These are phyloP conservation scores for Trichoderma parareesei DNA, from an alignment of 495 filamentous ascomycete genomes.

Conservation along the genomic window DNA sequence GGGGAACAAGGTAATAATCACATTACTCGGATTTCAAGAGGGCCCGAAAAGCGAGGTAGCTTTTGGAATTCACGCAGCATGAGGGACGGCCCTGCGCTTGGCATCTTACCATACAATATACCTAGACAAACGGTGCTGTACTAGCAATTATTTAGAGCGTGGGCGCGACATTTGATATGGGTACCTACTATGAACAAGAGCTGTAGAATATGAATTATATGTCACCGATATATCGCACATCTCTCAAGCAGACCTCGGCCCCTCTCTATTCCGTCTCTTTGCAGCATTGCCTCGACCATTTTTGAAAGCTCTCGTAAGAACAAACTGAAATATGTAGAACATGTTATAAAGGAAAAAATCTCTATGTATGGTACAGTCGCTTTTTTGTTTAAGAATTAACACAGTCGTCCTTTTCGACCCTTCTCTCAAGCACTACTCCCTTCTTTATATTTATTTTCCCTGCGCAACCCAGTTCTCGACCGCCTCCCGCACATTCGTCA, in stretches of 20 bases:
- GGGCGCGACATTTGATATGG: not conserved
- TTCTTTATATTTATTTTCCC: constrained; percentile 48
- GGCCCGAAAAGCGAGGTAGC: not conserved
- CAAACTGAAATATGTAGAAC: constrained; percentile 2
- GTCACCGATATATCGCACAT: not conserved
- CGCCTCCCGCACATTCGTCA: constrained; percentile 59
- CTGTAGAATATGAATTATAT: not conserved
- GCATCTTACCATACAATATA: not conserved
- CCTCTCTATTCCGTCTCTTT: not conserved
- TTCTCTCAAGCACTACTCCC: not conserved
- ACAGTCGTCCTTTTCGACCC: not conserved
- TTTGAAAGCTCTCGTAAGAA: not conserved
- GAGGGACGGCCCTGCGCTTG: not conserved
- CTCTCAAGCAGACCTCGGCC: not conserved
- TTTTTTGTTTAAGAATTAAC: not conserved
- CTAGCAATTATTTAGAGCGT: not conserved
- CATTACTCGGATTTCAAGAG: not conserved
- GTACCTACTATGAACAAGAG: not conserved
- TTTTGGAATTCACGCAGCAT: not conserved
- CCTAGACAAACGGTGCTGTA: not conserved
- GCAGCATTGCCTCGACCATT: not conserved
- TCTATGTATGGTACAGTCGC: constrained; percentile 13
- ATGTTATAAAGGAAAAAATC: not conserved
- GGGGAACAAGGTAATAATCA: not conserved
- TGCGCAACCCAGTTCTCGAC: constrained; percentile 87